Base-by-base conservation (phyloP, 148 eudicot species). In the Polygonum aviculare region DNA sequence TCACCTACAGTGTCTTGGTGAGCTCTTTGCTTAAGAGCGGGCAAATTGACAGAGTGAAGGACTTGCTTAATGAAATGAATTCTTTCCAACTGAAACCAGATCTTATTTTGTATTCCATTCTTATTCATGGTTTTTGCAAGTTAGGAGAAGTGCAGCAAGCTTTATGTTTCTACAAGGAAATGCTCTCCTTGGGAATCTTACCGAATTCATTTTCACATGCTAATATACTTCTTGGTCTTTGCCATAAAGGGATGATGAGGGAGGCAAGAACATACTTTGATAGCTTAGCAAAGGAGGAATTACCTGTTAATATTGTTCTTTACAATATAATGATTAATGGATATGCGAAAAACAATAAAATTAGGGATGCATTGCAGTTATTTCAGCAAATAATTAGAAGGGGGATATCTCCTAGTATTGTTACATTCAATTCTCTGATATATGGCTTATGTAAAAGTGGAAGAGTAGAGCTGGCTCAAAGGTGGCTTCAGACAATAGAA, bases 381-480 rank as follows among this genome's bases (percentile, higher is more conserved):
- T 94, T 87, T 77, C 69, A 80, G 81, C 80, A 83, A 60, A 48
- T 87, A 47, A 69, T 74, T 55, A 82, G 83, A 80, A 90, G 79
- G 78, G 93, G 92, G 48, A 81, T 94, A 50, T 12, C 77, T 47
- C 94, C 93, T 41, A 91, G 81, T 77, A 77, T 88, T 76, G 88
- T 90, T 62, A 90, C 98, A 74, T 88, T 90, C 80, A 94, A 94
- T 86, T 87, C 95, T 74, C 74, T 91, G 81, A 88, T 94, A 11
- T 83, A 86, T 80, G 98, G 94, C 49, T 87, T 81, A 78, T 94
- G 95, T 82, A 88, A 80, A 84, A 59, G 76, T 75, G 63, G 86
- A 82, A 82, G 81, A 36, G 74, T 83, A 38, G 77, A n/a, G 33
- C 83, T 83, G 76, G 98, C 91, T 50, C 84, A 82, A 79, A 83